phyloP scores from a whole-genome alignment of 495 filamentous ascomycete genomes.

The Penicillium turbatum region DNA sequence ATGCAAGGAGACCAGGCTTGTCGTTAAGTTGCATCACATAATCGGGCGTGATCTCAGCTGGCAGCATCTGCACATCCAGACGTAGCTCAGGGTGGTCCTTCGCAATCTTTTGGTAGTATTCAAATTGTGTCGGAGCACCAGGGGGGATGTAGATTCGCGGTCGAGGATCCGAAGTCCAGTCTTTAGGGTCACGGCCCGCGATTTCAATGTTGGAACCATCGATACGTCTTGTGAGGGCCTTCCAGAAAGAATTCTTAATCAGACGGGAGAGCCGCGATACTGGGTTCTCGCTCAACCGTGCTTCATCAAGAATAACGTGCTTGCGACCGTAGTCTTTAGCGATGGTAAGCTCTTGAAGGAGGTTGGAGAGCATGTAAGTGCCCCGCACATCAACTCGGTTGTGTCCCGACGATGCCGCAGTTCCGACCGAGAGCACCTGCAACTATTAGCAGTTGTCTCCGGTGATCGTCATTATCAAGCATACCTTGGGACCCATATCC shows the following conservation, averaged over 20 bases:
- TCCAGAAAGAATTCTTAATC: conserved; percentile 87
- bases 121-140: conserved; percentile 80
- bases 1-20: conserved; percentile 82
- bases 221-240: conserved; percentile 78
- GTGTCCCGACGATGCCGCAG: conserved; percentile 79
- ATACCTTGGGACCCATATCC: conserved; percentile 87
- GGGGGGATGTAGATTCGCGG: conserved; percentile 88
- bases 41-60: conserved; percentile 65
- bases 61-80: conserved; percentile 77
- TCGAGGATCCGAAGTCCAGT: conserved; percentile 80
- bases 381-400: conserved; percentile 82
- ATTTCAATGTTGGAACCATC: conserved; percentile 83
- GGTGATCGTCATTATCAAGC: background rate
- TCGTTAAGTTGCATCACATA: conserved; percentile 69
- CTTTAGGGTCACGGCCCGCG: conserved; percentile 83
- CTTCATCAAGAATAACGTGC: conserved; percentile 81
- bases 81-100: conserved; percentile 70
- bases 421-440: conserved; percentile 74
- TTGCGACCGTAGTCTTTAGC: conserved; percentile 82
- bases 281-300: conserved; percentile 85
- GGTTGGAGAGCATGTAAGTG: conserved; percentile 92
- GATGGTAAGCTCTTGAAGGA: conserved; percentile 87
- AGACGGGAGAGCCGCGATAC: conserved; percentile 79
- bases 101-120: conserved; percentile 80
- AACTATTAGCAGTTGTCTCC: background rate